phyloP scores from a whole-genome alignment of 805 yeast genomes.

The Zygotorulaspora sp. region DNA sequence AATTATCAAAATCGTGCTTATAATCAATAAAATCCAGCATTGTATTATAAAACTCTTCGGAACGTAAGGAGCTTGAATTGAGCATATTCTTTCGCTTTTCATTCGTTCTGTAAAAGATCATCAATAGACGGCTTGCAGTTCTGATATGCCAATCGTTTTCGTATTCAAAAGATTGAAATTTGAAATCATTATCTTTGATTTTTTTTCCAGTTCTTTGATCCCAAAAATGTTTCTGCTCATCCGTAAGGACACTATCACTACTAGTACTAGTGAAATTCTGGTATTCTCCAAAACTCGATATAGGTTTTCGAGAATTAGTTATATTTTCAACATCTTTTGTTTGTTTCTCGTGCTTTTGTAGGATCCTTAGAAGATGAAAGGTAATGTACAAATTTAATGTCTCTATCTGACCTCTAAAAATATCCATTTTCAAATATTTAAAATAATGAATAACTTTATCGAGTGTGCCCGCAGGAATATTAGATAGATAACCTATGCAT shows the following conservation, averaged over 20 bases:
- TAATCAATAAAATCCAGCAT: conserved; percentile 76
- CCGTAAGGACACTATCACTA: background rate
- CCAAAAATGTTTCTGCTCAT: conserved; percentile 3
- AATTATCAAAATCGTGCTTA: conserved; percentile 73
- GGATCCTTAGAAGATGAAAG: conserved; percentile 59
- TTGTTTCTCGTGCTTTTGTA: conserved; percentile 16
- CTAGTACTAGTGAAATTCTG: background rate
- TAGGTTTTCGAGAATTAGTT: background rate
- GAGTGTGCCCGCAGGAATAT: conserved; percentile 19
- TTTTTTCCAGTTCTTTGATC: conserved; percentile 4
- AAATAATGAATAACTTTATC: conserved; percentile 15
- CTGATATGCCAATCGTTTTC: conserved; percentile 78
- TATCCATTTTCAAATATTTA: conserved; percentile 30
- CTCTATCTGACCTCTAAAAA: conserved; percentile 54
- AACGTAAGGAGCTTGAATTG: conserved; percentile 16
- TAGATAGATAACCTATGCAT: conserved; percentile 61
- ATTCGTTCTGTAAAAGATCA: conserved; percentile 54
- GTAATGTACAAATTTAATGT: conserved; percentile 72
- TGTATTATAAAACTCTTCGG: conserved; percentile 57
- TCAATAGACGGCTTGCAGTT: conserved; percentile 58
- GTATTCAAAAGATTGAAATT: conserved; percentile 43
- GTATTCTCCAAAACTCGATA: background rate
- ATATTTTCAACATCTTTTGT: too few species aligned
- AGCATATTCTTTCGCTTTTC: conserved; percentile 26
- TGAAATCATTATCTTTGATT: conserved; percentile 8